Evolutionary conservation across 345 rosid genomes (phyloP).

Genomic region (Draba incana): DNA sequence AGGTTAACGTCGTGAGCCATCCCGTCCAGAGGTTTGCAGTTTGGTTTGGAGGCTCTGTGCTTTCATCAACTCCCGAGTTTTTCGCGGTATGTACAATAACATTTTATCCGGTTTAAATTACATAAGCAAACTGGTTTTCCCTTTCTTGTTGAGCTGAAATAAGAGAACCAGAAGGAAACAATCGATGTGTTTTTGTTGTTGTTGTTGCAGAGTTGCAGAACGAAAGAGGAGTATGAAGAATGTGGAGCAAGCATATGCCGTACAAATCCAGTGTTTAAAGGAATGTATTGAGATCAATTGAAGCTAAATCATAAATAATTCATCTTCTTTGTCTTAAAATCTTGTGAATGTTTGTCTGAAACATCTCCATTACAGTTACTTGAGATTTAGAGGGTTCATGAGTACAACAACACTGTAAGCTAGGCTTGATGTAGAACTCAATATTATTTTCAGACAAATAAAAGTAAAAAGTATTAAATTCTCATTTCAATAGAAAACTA

Average conservation of each 20-base stretch:
- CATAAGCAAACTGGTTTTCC: not conserved
- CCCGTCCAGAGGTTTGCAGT: constrained; percentile 96
- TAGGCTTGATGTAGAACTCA: constrained; percentile 21
- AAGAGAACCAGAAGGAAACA: not conserved
- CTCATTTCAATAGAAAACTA: not conserved
- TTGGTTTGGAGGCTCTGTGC: constrained; percentile 99
- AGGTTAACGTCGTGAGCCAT: constrained; percentile 94
- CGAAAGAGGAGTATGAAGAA: constrained; percentile 97
- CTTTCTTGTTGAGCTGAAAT: too few relatives aligned
- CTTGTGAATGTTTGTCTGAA: constrained; percentile 34
- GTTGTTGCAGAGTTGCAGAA: constrained; percentile 80
- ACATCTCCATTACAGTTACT: constrained; percentile 10
- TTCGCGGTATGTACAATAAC: constrained; percentile 55
- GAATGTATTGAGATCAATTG: constrained; percentile 67
- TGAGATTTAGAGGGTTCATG: constrained; percentile 8
- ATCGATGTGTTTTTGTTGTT: not conserved
- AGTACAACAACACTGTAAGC: too few relatives aligned
- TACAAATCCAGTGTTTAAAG: constrained; percentile 98
- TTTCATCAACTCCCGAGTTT: constrained; percentile 97
- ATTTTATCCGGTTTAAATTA: not conserved
- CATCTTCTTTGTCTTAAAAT: not conserved
- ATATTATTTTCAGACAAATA: constrained; percentile 20
- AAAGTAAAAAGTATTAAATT: constrained; percentile 5
- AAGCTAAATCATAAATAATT: constrained; percentile 23
- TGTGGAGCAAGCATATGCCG: constrained; percentile 99